Conservation (phyloP, 2,329 filamentous ascomycete genomes). For the Anisogramma anomala region DNA sequence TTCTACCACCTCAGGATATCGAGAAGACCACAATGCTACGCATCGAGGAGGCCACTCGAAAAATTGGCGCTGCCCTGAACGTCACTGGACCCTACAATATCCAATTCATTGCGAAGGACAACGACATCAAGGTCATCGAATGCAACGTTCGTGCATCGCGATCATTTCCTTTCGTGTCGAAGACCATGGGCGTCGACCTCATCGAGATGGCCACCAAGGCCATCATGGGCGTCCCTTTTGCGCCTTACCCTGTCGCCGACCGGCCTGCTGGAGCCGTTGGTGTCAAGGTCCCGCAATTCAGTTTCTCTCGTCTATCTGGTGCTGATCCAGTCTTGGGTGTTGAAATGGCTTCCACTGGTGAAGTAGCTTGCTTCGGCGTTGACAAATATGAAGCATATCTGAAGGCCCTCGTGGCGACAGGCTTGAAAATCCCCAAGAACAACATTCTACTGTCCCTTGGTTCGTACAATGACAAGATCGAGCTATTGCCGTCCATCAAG, state of each 20-base stretch:
- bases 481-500: slow-evolving; percentile 86
- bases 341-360: slow-evolving; percentile 97
- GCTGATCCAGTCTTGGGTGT: slow-evolving; percentile 94
- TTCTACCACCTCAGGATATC: slow-evolving; percentile 87
- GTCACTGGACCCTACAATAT: slow-evolving; percentile 98
- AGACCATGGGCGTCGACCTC: slow-evolving; percentile 94
- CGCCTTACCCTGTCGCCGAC: slow-evolving; percentile 67
- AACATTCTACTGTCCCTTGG: slow-evolving; percentile 94
- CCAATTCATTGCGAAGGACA: slow-evolving; percentile 98
- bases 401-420: slow-evolving; percentile 89
- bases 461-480: slow-evolving; percentile 94
- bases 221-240: slow-evolving; percentile 74
- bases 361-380: slow-evolving; percentile 90
- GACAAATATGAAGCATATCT: slow-evolving; percentile 98
- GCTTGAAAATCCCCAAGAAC: slow-evolving; percentile 90
- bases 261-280: slow-evolving; percentile 76
- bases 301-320: slow-evolving; percentile 91
- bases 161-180: slow-evolving; percentile 96
- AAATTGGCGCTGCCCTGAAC: slow-evolving; percentile 89
- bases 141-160: slow-evolving; percentile 94
- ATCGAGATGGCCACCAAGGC: slow-evolving; percentile 99
- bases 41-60: slow-evolving; percentile 88
- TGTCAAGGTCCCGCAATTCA: slow-evolving; percentile 98
- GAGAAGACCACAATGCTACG: slow-evolving; percentile 77
- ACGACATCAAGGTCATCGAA: slow-evolving; percentile 99